phyloP scores from a whole-genome alignment of 208 protist species.

The Crithidia expoeki region DNA sequence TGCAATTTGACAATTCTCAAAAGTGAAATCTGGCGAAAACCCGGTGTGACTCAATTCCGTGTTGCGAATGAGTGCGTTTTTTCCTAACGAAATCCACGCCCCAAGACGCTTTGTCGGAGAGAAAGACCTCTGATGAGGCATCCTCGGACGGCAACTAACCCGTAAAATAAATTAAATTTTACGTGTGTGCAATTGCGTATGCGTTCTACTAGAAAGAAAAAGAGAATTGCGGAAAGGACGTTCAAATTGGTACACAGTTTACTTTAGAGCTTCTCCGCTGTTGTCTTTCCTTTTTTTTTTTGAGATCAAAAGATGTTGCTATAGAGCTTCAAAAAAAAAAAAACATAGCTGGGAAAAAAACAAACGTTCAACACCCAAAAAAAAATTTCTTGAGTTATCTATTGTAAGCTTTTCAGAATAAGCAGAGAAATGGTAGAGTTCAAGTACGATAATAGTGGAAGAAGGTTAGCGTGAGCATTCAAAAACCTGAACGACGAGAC shows the following conservation, averaged over 20 bases:
- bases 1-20: conserved; percentile 43
- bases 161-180: background rate
- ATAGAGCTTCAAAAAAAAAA: background rate
- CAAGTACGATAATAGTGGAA: no score
- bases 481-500: no score
- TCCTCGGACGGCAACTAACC: conserved; percentile 3
- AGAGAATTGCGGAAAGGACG: background rate
- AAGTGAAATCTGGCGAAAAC: conserved; percentile 28
- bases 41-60: conserved; percentile 48
- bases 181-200: no score
- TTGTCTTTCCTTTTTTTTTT: background rate
- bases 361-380: background rate
- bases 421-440: background rate
- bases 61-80: conserved; percentile 58
- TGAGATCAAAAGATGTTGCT: background rate
- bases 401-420: background rate
- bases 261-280: background rate
- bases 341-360: background rate
- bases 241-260: no score
- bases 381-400: background rate
- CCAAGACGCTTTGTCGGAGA: conserved; percentile 51
- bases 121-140: conserved; percentile 49
- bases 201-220: no score
- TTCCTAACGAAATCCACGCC: conserved; percentile 66
- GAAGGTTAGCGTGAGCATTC: no score